Evolutionary conservation across 1,139 yeast genomes (phyloP).

Genomic region (Debaryomycetaceae sp.): DNA sequence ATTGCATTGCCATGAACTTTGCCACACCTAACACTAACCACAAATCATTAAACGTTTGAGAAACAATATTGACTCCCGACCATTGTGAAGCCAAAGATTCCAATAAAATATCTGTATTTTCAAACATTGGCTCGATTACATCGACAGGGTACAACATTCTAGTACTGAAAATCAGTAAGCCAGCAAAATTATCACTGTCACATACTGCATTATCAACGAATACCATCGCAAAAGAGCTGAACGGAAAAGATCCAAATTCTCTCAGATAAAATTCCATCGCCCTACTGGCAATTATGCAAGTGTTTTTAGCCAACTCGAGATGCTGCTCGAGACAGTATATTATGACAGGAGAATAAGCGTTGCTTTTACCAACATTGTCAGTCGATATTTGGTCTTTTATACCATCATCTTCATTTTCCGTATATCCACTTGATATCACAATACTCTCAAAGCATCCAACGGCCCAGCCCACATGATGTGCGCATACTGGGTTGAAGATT

Average conservation of each 20-base stretch:
- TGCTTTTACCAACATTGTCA: slow-evolving; percentile 29
- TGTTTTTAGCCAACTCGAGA: slow-evolving; percentile 59
- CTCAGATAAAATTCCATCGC: slow-evolving; percentile 82
- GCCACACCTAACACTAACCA: slow-evolving; percentile 93
- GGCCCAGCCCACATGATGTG: slow-evolving; percentile 97
- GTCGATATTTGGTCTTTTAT: slow-evolving; percentile 16
- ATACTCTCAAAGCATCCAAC: slow-evolving; percentile 78
- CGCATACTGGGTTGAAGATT: slow-evolving; percentile 80
- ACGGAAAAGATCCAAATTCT: slow-evolving; percentile 93
- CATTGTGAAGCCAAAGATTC: slow-evolving; percentile 82
- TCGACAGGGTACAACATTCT: slow-evolving; percentile 71
- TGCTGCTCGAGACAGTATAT: slow-evolving; percentile 59
- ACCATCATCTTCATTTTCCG: slow-evolving; percentile 36
- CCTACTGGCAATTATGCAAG: slow-evolving; percentile 70
- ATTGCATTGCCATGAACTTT: slow-evolving; percentile 75
- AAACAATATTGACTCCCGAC: slow-evolving; percentile 91
- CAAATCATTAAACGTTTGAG: slow-evolving; percentile 73
- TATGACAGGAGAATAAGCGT: slow-evolving; percentile 47
- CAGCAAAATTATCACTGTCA: slow-evolving; percentile 64
- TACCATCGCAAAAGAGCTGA: slow-evolving; percentile 72
- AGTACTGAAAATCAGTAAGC: slow-evolving; percentile 66
- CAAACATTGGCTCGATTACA: slow-evolving; percentile 74
- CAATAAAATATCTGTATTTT: slow-evolving; percentile 64
- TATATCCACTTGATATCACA: slow-evolving; percentile 38
- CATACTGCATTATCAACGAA: slow-evolving; percentile 63